Evolutionary conservation across 768 basidiomycete species (phyloP).

Genomic region (Cantharellus anzutake): DNA sequence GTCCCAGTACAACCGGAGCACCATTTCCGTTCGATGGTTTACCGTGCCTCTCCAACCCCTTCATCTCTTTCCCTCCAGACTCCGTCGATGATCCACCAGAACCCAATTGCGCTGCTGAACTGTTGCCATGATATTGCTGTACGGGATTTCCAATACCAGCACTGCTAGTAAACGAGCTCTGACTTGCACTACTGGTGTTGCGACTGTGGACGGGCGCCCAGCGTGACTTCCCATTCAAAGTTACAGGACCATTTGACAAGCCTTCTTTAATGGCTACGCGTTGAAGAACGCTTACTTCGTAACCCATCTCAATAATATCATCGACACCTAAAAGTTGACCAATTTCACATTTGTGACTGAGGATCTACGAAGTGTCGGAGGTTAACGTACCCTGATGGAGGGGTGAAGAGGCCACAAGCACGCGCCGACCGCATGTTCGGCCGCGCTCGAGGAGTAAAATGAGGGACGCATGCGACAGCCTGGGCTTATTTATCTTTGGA

Average conservation of each 20-base stretch:
- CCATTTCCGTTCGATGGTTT: not conserved
- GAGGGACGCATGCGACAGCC: slow-evolving; percentile 58
- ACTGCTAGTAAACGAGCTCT: not conserved
- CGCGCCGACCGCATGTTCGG: slow-evolving; percentile 49
- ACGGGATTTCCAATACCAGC: slow-evolving; percentile 9
- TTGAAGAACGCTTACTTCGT: slow-evolving; percentile 11
- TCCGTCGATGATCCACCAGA: slow-evolving; percentile 16
- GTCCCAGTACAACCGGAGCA: not conserved
- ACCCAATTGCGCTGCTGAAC: slow-evolving; percentile 15
- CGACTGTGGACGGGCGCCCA: not conserved
- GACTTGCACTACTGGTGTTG: slow-evolving; percentile 2
- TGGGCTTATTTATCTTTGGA: slow-evolving; percentile 20
- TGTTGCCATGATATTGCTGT: not conserved
- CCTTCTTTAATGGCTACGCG: slow-evolving; percentile 10
- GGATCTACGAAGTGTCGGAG: not conserved
- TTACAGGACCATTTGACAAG: not conserved
- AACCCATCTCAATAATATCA: slow-evolving; percentile 11
- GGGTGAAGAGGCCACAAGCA: slow-evolving; percentile 65
- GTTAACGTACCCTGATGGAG: slow-evolving; percentile 35
- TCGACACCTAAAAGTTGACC: slow-evolving; percentile 3
- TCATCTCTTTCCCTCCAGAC: slow-evolving; percentile 10
- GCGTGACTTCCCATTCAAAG: not conserved
- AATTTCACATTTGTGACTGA: slow-evolving; percentile 32
- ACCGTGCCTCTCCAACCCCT: not conserved
- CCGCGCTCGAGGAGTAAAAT: slow-evolving; percentile 68